Evolutionary conservation across 768 basidiomycete species (phyloP).

Genomic region (Clitopilus hobsonii): DNA sequence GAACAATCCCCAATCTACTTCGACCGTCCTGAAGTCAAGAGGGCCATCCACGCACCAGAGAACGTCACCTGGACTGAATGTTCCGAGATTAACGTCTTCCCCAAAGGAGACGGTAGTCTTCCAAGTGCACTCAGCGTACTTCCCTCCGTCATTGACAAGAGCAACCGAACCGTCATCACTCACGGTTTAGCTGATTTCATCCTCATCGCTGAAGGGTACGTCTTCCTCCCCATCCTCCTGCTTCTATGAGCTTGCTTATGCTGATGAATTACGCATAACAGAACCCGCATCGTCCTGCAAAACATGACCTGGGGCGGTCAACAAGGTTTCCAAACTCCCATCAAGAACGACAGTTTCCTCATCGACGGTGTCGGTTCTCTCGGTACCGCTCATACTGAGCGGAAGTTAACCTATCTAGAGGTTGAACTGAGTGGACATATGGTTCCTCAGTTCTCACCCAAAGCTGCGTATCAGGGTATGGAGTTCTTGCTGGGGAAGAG

Average conservation of each 20-base stretch:
- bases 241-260: not conserved
- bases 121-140: conserved; percentile 63
- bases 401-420: conserved; percentile 64
- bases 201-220: conserved; percentile 70
- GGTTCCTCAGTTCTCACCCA: conserved; percentile 9
- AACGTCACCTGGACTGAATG: conserved; percentile 63
- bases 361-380: conserved; percentile 67
- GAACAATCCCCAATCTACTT: conserved; percentile 67
- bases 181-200: conserved; percentile 75
- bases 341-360: conserved; percentile 59
- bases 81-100: conserved; percentile 55
- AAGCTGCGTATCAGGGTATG: conserved; percentile 65
- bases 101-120: conserved; percentile 52
- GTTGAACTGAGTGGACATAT: conserved; percentile 73
- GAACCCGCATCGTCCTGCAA: too few species aligned
- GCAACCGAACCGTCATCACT: conserved; percentile 57
- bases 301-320: conserved; percentile 49
- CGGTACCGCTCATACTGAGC: conserved; percentile 62
- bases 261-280: too few species aligned
- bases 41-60: conserved; percentile 65
- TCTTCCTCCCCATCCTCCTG: not conserved
- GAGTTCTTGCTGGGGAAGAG: conserved; percentile 64
- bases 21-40: conserved; percentile 61
- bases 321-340: conserved; percentile 74
- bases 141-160: conserved; percentile 76